Evolutionary conservation across 306 rosid species (phyloP), one percentile per base, ranked within the genome.

Genomic region (Trifolium subterraneum): DNA sequence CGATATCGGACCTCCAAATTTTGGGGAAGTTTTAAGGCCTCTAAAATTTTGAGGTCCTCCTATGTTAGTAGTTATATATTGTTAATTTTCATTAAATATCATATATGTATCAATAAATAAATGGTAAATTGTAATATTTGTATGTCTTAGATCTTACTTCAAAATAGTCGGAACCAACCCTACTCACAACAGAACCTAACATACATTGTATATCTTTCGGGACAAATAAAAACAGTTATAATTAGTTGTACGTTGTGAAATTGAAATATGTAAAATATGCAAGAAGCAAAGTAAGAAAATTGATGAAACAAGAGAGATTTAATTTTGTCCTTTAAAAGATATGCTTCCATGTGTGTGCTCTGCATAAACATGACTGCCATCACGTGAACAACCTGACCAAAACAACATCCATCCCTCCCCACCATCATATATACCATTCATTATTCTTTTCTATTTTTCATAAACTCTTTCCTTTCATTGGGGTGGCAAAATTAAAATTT

Each of bases 381-480:
- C 87, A 77, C 73, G 86, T 84, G 86, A 80, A 79, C 54, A 56
- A 80, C n/a, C 58, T 76, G 62, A 51, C 60, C 14, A 70, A 64
- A 44, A n/a, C 13, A 13, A 35, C 60, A 4, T 60, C 67, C 73
- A 8, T 16, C 7, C 4, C 41, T 61, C 65, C 16, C 54, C 64
- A 59, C 69, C 59, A 0, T 35, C 58, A 23, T 18, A 52, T 48
- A 12, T 36, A 41, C 31, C 12, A 13, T 33, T 15, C 25, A 23
- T 61, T 10, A 44, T 72, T 64, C 11, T 29, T 10, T 1, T 12
- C 27, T 41, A 7, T 33, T 14, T 44, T 8, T 35, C 27, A 1
- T 23, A 20, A 14, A 16, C 3, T 16, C 41, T 61, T 62, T 47
- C 44, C 45, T 29, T 65, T 20, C 19, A 22, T 31, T 56, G 27